These are phyloP conservation scores for Fraxinus angustifolia DNA, from an alignment of 305 asterid genomes.

Conservation along the genomic window DNA sequence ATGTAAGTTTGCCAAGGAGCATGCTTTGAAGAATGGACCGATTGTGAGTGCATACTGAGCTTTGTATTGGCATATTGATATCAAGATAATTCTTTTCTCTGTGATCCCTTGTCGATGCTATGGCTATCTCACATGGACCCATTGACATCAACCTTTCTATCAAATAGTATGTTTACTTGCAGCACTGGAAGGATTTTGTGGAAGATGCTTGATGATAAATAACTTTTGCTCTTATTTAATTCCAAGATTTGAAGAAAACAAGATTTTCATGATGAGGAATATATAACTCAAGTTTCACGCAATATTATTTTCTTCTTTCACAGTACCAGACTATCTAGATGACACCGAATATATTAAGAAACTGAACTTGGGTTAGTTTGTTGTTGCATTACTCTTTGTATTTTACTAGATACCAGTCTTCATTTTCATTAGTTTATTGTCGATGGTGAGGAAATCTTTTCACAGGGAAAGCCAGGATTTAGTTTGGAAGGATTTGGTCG, in stretches of 20 bases:
- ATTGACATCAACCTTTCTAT: constrained; percentile 4
- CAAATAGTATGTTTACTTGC: constrained; percentile 3
- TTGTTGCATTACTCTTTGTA: neutral
- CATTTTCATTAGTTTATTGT: neutral
- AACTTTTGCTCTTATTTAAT: neutral
- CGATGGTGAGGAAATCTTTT: neutral
- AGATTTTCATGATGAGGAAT: neutral
- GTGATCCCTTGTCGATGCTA: neutral
- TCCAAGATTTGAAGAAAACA: neutral
- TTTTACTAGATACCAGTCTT: neutral
- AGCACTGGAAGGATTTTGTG: neutral
- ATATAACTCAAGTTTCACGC: neutral
- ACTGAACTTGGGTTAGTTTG: neutral
- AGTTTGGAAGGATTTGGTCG: neutral
- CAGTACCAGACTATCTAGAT: neutral
- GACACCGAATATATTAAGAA: neutral
- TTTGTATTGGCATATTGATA: neutral
- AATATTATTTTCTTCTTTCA: neutral
- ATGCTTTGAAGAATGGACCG: constrained; percentile 86
- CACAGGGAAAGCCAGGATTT: neutral
- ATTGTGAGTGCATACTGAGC: constrained; percentile 52
- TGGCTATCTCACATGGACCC: neutral
- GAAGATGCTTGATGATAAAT: constrained; percentile 4
- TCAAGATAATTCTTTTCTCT: neutral
- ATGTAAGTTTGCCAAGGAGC: constrained; percentile 87